A percentile compares a stretch with the other conserved stretches of the same genome.
Conservation (phyloP, 2,329 filamentous ascomycete species). For the Penicillium sp. region DNA sequence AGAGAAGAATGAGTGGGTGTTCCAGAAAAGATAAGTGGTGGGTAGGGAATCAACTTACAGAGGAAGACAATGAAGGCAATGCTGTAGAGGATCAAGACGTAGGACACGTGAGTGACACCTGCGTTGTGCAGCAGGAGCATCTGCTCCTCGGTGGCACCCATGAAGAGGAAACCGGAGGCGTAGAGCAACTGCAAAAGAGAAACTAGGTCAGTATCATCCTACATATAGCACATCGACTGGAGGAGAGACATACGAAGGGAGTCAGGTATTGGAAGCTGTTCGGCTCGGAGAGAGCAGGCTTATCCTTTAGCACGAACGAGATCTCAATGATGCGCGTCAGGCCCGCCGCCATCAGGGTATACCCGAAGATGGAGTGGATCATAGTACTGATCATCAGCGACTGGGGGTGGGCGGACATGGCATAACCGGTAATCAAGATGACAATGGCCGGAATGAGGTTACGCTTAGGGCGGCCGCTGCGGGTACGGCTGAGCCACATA, state of each 20-base stretch:
- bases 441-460: slow-evolving; percentile 93
- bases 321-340: slow-evolving; percentile 85
- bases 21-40: neutral
- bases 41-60: slow-evolving; percentile 49
- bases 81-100: slow-evolving; percentile 87
- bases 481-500: slow-evolving; percentile 83
- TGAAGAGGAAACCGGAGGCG: slow-evolving; percentile 92
- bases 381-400: slow-evolving; percentile 77
- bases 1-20: slow-evolving; percentile 6
- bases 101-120: slow-evolving; percentile 82
- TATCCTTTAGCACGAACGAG: slow-evolving; percentile 78
- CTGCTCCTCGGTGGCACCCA: slow-evolving; percentile 96
- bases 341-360: slow-evolving; percentile 89
- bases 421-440: slow-evolving; percentile 89
- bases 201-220: slow-evolving; percentile 20
- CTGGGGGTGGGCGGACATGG: slow-evolving; percentile 90
- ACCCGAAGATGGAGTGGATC: slow-evolving; percentile 87
- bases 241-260: slow-evolving; percentile 59
- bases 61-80: slow-evolving; percentile 88
- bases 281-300: slow-evolving; percentile 59
- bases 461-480: slow-evolving; percentile 79
- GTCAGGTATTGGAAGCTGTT: slow-evolving; percentile 72
- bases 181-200: slow-evolving; percentile 66
- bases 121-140: slow-evolving; percentile 74
- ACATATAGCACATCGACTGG: slow-evolving; percentile 11